phyloP scores from a whole-genome alignment of 306 rosid genomes.

The Aeschynomene evenia region DNA sequence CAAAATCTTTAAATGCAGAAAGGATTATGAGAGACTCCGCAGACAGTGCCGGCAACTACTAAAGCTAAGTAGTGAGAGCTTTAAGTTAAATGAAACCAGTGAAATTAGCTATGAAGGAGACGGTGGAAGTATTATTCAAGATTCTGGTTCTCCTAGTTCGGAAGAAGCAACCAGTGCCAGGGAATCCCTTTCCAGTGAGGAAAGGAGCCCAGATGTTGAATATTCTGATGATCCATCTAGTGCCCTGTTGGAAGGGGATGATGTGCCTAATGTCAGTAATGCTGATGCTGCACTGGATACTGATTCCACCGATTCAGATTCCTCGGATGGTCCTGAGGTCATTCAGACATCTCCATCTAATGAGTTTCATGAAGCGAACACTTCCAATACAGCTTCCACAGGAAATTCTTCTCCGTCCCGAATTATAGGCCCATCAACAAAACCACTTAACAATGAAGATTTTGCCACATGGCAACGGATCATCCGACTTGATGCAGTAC shows the following conservation, averaged over 20 bases:
- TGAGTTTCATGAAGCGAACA: slow-evolving; percentile 58
- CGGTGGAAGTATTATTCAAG: slow-evolving; percentile 51
- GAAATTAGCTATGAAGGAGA: slow-evolving; percentile 58
- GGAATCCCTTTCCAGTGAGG: slow-evolving; percentile 93
- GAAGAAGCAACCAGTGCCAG: slow-evolving; percentile 90
- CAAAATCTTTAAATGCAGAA: slow-evolving; percentile 57
- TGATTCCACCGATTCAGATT: slow-evolving; percentile 87
- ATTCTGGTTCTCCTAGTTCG: slow-evolving; percentile 82
- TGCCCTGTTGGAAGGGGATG: slow-evolving; percentile 68
- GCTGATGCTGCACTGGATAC: slow-evolving; percentile 61
- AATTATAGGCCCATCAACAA: slow-evolving; percentile 54
- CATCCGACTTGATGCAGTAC: slow-evolving; percentile 94
- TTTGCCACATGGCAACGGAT: slow-evolving; percentile 94
- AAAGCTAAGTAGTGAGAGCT: slow-evolving; percentile 53
- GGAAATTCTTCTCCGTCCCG: slow-evolving; percentile 59
- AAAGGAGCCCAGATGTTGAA: slow-evolving; percentile 59
- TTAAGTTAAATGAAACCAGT: slow-evolving; percentile 55
- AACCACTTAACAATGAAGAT: slow-evolving; percentile 58
- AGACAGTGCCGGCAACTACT: slow-evolving; percentile 69
- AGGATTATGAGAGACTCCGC: slow-evolving; percentile 80
- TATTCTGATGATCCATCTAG: slow-evolving; percentile 64
- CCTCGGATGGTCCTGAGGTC: slow-evolving; percentile 78
- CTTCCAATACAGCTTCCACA: slow-evolving; percentile 47
- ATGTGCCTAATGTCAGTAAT: slow-evolving; percentile 51
- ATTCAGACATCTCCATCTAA: slow-evolving; percentile 61